Conservation (phyloP, 176 grass and related monocot species). For the Chrysopogon serrulatus region DNA sequence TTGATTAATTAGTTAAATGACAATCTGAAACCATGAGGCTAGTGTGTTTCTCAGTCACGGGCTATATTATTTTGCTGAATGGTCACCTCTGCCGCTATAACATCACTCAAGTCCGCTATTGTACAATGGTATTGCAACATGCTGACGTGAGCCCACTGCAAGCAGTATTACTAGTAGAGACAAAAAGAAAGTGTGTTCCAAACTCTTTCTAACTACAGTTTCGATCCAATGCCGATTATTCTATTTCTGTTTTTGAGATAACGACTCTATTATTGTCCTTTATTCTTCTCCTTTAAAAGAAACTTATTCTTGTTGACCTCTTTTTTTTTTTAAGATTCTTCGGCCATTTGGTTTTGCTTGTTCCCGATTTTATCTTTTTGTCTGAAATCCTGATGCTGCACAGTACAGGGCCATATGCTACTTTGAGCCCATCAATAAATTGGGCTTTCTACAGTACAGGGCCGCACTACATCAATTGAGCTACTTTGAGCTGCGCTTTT, state of each 20-base stretch:
- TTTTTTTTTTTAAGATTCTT: neutral
- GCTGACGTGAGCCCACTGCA: too few relatives aligned
- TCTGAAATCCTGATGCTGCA: neutral
- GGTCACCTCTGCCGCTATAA: too few relatives aligned
- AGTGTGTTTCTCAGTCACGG: too few relatives aligned
- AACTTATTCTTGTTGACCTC: neutral
- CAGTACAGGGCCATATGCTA: neutral
- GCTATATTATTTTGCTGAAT: too few relatives aligned
- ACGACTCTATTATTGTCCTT: neutral
- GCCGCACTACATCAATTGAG: neutral
- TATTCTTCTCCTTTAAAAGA: neutral
- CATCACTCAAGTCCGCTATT: too few relatives aligned
- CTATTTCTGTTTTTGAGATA: neutral
- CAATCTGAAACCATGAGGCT: too few relatives aligned
- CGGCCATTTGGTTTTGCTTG: neutral
- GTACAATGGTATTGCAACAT: too few relatives aligned
- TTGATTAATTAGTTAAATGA: too few relatives aligned
- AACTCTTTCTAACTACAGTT: neutral
- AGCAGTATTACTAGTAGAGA: neutral
- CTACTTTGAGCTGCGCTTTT: neutral
- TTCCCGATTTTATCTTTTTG: neutral
- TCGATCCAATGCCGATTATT: neutral
- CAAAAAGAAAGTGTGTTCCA: neutral
- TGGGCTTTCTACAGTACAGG: neutral
- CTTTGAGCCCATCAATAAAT: neutral